Evolutionary conservation across 495 filamentous ascomycete genomes (phyloP).

Genomic region (Chaetomium cochliodes): DNA sequence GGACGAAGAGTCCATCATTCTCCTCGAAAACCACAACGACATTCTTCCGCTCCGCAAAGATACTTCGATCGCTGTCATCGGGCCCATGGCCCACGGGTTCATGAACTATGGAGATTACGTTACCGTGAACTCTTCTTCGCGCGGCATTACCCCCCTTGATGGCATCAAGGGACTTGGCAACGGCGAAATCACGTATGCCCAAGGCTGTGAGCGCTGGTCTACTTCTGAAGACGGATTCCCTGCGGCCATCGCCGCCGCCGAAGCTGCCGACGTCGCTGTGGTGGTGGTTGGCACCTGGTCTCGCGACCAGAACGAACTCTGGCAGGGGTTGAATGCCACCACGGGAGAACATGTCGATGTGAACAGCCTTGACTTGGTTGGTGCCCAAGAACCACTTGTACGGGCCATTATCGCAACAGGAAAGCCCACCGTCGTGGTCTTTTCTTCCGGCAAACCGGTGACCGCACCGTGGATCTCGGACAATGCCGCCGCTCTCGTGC

Average conservation of each 20-base stretch:
- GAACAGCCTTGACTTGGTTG: slow-evolving; percentile 60
- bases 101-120: slow-evolving; percentile 75
- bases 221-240: slow-evolving; percentile 61
- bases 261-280: slow-evolving; percentile 65
- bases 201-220: slow-evolving; percentile 73
- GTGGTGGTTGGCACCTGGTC: slow-evolving; percentile 73
- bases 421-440: slow-evolving; percentile 67
- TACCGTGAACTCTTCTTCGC: slow-evolving; percentile 57
- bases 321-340: slow-evolving; percentile 66
- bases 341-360: slow-evolving; percentile 72
- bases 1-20: slow-evolving; percentile 66
- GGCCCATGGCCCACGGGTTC: slow-evolving; percentile 68
- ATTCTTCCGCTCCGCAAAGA: slow-evolving; percentile 59
- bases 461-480: slow-evolving; percentile 66
- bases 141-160: slow-evolving; percentile 64
- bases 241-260: slow-evolving; percentile 60
- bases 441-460: slow-evolving; percentile 67
- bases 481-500: slow-evolving; percentile 58
- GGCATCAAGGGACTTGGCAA: slow-evolving; percentile 60
- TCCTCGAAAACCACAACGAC: slow-evolving; percentile 65
- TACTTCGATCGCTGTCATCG: slow-evolving; percentile 67
- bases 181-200: slow-evolving; percentile 60
- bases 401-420: slow-evolving; percentile 62
- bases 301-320: slow-evolving; percentile 65
- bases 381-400: slow-evolving; percentile 65